Base-by-base conservation (phyloP, 768 basidiomycete species). In the Lactarius tabidus region DNA sequence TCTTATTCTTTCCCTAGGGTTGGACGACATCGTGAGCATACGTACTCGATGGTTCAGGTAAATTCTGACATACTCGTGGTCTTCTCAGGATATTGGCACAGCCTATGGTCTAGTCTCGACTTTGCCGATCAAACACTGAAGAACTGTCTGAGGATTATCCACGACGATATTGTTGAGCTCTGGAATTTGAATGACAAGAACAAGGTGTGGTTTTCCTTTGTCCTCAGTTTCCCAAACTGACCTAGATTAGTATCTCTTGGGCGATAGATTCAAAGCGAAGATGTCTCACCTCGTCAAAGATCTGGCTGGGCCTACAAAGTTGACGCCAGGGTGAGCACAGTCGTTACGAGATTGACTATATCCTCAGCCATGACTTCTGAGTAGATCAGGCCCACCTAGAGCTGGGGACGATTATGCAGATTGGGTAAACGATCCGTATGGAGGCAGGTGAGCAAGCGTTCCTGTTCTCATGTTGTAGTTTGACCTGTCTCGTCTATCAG, bases 271-370 rank as follows among this genome's bases (percentile, higher is more conserved):
- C 36, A 65, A 56, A 36, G 35, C 6, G 5, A 60, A 20, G 35
- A 56, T 65, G 64, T 65, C 59, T 18, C 31, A 60, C 54, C 9
- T 65, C 15, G 54, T 60, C 35, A 38, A 60, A 29, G 59, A 60
- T 14, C 36, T 65, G 52, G 53, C 59, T 26, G 59, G 1, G 18
- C 0, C 53, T n/a, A n/a, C 2, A 6, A 10, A 33, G 5, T 9
- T 0, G 1, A 8, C 53, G 3, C 3, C 31, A 15, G 36, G 48
- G 63, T 64, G 33, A 54, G 63, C 12, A 17, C 6, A n/a, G 6
- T n/a, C 18, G 5, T 3, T 12, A 6, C 14, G 33, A 17, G n/a
- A 15, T 28, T 10, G 15, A 8, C 6, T 3, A 14, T 5, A 58
- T 1, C 1, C 23, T 28, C n/a, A 62, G 7, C 18, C 20, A 39